Conservation (phyloP, 805 yeast genomes). For the Metschnikowia noctiluminum region DNA sequence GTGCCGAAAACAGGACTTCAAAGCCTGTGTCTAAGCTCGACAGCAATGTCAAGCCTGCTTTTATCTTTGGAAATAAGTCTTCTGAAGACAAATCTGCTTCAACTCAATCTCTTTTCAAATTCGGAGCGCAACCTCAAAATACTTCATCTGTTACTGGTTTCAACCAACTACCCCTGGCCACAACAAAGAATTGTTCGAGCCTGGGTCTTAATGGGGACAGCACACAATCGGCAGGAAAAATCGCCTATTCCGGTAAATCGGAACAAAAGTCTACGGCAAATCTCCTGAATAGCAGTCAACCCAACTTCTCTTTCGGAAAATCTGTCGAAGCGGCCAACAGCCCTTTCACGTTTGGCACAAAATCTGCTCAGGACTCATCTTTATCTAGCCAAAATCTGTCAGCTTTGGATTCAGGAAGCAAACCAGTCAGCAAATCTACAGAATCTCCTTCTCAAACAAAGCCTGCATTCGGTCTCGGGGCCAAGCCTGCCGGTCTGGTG, state of each 20-base stretch:
- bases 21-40: neutral
- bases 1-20: neutral
- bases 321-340: neutral
- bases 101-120: neutral
- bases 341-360: neutral
- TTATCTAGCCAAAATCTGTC: neutral
- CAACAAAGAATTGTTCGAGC: too few relatives aligned
- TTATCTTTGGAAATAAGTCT: constrained; percentile 3
- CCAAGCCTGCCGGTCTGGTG: neutral
- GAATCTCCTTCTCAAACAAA: neutral
- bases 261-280: too few relatives aligned
- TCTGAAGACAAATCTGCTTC: neutral
- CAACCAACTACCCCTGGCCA: too few relatives aligned
- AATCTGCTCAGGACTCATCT: neutral
- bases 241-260: neutral
- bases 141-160: too few relatives aligned
- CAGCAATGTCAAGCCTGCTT: neutral
- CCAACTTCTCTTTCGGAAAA: neutral
- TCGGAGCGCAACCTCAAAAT: neutral
- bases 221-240: neutral
- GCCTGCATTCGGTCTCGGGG: constrained; percentile 5
- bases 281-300: neutral
- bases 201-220: too few relatives aligned
- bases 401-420: neutral
- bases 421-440: too few relatives aligned